Conservation (phyloP, 2,329 filamentous ascomycete species). For the Cladophialophora psammophila region DNA sequence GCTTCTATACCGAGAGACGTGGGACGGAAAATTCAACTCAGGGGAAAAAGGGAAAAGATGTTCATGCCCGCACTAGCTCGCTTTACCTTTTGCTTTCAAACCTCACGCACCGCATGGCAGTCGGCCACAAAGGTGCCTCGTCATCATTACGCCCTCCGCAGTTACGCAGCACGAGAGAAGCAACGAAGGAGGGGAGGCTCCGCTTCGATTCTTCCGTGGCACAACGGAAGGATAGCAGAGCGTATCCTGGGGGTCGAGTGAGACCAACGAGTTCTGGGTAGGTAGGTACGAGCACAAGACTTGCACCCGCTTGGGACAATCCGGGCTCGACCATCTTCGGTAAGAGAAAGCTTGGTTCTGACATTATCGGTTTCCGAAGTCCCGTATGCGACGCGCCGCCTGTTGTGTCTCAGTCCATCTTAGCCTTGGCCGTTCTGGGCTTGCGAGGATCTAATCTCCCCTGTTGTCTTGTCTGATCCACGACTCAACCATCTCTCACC, state of each 20-base stretch:
- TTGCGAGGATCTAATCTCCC: slow-evolving; percentile 4
- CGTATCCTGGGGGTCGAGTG: too few species aligned
- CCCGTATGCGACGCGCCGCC: slow-evolving; percentile 2
- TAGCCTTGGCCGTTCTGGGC: not conserved
- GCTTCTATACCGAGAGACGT: not conserved
- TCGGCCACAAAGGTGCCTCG: not conserved
- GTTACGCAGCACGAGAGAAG: not conserved
- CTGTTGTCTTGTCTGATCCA: not conserved
- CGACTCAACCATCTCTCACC: not conserved
- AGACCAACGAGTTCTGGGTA: too few species aligned
- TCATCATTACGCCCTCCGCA: not conserved
- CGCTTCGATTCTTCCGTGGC: not conserved
- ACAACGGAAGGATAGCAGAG: not conserved
- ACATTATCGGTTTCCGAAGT: slow-evolving; percentile 9
- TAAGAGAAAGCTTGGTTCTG: not conserved
- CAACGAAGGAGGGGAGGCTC: not conserved
- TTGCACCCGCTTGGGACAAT: too few species aligned
- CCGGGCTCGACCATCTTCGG: not conserved
- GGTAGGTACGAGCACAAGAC: too few species aligned
- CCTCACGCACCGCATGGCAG: not conserved
- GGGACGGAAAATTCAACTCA: not conserved
- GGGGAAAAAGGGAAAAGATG: not conserved
- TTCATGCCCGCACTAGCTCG: not conserved
- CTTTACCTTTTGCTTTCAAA: not conserved
- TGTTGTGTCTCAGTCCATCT: slow-evolving; percentile 3